These are phyloP conservation scores for Botryotinia narcissicola DNA, from an alignment of 2,329 filamentous ascomycete genomes.

Conservation along the genomic window DNA sequence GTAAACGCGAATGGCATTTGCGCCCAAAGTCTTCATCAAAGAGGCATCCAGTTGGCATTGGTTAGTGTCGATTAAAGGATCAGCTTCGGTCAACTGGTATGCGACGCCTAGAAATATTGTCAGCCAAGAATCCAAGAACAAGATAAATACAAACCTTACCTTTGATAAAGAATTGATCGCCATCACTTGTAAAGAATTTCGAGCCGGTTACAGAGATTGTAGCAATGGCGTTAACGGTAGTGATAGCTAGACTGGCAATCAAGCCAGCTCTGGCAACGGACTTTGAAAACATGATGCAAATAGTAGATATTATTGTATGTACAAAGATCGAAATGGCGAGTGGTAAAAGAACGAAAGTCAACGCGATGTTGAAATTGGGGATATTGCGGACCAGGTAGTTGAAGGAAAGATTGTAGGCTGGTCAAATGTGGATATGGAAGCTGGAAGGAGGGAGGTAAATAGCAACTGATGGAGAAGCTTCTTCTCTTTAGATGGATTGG, in stretches of 20 bases:
- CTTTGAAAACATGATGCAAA: slow-evolving; percentile 31
- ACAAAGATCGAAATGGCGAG: slow-evolving; percentile 11
- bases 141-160: slow-evolving; percentile 47
- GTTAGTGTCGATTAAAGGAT: slow-evolving; percentile 71
- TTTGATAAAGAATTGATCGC: slow-evolving; percentile 81
- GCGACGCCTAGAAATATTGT: slow-evolving; percentile 59
- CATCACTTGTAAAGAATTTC: slow-evolving; percentile 83
- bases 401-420: slow-evolving; percentile 7
- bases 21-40: slow-evolving; percentile 76
- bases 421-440: not conserved
- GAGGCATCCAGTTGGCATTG: slow-evolving; percentile 75
- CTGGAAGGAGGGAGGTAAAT: not conserved
- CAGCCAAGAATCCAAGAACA: slow-evolving; percentile 21
- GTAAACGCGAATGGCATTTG: slow-evolving; percentile 85
- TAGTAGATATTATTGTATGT: slow-evolving; percentile 15
- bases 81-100: slow-evolving; percentile 62
- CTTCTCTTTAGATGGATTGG: not conserved
- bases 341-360: slow-evolving; percentile 3
- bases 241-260: slow-evolving; percentile 33
- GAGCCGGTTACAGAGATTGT: slow-evolving; percentile 61
- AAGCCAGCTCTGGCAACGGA: slow-evolving; percentile 28
- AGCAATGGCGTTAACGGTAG: slow-evolving; percentile 41
- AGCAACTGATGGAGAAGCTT: slow-evolving; percentile 7
- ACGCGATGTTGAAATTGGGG: not conserved
- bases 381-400: slow-evolving; percentile 3